Conservation (phyloP, 2,329 filamentous ascomycete species). For the Seiridium unicorne region DNA sequence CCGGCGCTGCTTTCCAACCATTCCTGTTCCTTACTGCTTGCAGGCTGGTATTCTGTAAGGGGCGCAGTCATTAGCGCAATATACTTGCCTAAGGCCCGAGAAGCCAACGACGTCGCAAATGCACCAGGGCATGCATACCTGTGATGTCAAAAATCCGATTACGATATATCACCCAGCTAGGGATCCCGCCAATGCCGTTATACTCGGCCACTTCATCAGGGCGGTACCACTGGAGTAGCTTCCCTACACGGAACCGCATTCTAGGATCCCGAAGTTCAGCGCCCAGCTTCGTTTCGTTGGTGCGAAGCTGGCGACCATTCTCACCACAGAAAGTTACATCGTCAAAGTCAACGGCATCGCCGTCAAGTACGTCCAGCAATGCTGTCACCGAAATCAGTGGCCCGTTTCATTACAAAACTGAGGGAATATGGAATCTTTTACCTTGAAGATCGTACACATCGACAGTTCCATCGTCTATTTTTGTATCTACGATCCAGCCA, state of each 20-base stretch:
- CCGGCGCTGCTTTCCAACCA: background rate
- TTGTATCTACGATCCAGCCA: background rate
- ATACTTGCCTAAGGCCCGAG: too few species aligned
- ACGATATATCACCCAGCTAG: background rate
- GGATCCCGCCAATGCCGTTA: background rate
- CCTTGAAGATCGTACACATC: conserved; percentile 3
- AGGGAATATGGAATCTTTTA: background rate
- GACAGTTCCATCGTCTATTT: background rate
- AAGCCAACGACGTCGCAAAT: too few species aligned
- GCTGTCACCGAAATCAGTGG: background rate
- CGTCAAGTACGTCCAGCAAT: background rate
- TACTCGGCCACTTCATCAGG: background rate
- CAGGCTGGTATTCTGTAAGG: background rate
- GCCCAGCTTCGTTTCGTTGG: background rate
- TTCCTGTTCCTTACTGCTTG: background rate
- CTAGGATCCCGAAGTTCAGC: background rate
- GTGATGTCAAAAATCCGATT: background rate
- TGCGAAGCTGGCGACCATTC: background rate
- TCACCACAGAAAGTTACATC: background rate
- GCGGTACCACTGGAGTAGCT: background rate
- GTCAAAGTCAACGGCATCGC: background rate
- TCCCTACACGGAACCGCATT: background rate
- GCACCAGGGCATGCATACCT: background rate
- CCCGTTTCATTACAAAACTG: background rate
- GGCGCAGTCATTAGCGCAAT: too few species aligned